Evolutionary conservation across 1,284 basidiomycete species (phyloP).

Genomic region (Pascua guehoae): DNA sequence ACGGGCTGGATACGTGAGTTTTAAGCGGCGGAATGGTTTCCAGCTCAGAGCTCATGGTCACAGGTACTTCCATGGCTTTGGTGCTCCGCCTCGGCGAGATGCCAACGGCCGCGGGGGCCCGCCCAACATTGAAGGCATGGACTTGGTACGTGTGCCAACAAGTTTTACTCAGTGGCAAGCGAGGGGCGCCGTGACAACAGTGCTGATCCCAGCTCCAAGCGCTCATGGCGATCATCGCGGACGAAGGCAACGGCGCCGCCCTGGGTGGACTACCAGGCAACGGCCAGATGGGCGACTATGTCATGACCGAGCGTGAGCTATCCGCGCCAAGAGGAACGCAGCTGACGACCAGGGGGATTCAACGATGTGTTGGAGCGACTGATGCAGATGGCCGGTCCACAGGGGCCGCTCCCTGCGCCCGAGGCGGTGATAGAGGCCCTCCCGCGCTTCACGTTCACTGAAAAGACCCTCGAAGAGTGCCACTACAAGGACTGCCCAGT

Average conservation of each 20-base stretch:
- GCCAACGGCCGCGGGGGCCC: not conserved
- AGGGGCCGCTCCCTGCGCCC: slow-evolving; percentile 44
- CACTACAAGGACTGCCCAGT: slow-evolving; percentile 46
- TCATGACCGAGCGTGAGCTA: slow-evolving; percentile 38
- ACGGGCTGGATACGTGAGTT: slow-evolving; percentile 12
- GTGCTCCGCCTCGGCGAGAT: slow-evolving; percentile 9
- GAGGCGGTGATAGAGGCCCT: slow-evolving; percentile 43
- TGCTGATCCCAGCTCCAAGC: slow-evolving; percentile 26
- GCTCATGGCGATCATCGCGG: slow-evolving; percentile 28
- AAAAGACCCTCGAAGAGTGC: slow-evolving; percentile 33
- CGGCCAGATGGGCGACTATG: slow-evolving; percentile 46
- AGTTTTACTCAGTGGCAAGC: no score
- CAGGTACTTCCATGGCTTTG: slow-evolving; percentile 35
- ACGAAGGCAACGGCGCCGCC: slow-evolving; percentile 19
- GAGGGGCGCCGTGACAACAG: not conserved
- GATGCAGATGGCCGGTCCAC: slow-evolving; percentile 46
- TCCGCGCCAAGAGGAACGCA: not conserved
- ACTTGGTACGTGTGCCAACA: slow-evolving; percentile 20
- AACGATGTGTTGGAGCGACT: slow-evolving; percentile 43
- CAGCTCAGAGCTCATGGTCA: not conserved
- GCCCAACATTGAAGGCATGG: slow-evolving; percentile 16
- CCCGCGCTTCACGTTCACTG: slow-evolving; percentile 40
- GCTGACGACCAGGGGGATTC: slow-evolving; percentile 35
- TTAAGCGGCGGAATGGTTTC: no score
- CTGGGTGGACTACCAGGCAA: slow-evolving; percentile 13